Conservation (phyloP, 108 stramenopile genomes). For the Cyclotella sp. region DNA sequence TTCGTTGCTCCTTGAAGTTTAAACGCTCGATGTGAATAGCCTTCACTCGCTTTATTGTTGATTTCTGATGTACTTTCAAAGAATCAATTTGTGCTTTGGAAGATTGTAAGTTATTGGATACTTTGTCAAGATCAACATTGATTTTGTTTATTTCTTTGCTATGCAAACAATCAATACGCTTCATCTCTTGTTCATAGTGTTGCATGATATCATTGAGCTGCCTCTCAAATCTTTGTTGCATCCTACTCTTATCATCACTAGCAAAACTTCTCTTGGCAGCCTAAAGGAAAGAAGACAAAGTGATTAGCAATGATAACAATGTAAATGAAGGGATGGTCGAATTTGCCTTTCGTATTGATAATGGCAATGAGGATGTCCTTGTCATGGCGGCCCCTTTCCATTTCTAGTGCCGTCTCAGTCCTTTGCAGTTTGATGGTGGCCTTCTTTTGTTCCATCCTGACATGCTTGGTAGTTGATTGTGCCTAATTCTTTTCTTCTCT, state of each 20-base stretch:
- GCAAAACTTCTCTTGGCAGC: too few species aligned
- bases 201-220: too few species aligned
- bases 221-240: too few species aligned
- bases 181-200: too few species aligned
- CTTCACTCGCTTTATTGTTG: neutral
- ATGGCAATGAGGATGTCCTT: neutral
- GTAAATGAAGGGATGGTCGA: neutral
- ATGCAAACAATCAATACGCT: neutral
- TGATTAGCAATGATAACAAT: neutral
- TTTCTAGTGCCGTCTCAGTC: neutral
- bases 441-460: neutral
- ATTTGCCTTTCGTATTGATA: neutral
- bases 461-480: too few species aligned
- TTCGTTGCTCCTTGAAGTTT: neutral
- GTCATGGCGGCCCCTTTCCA: neutral
- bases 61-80: neutral
- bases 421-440: neutral
- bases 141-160: neutral
- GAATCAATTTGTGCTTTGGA: neutral
- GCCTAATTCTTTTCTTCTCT: neutral
- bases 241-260: too few species aligned
- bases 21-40: neutral
- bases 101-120: neutral
- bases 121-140: neutral
- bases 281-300: too few species aligned